Conservation (phyloP, 2,329 filamentous ascomycete genomes). For the Talaromyces sp. region DNA sequence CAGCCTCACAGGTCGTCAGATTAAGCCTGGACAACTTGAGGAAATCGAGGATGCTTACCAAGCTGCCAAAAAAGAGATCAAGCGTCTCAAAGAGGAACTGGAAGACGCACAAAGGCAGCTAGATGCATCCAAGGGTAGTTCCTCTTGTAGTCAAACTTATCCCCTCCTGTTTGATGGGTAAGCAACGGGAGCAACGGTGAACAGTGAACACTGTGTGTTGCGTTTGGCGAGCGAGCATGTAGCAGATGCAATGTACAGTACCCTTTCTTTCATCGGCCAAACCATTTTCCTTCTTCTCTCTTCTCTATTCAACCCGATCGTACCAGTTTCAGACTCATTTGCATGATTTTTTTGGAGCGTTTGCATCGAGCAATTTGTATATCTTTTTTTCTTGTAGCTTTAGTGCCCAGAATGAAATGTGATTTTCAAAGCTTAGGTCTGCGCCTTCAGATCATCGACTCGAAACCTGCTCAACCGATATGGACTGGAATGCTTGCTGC, state of each 20-base stretch:
- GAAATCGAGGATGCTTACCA: slow-evolving; percentile 1
- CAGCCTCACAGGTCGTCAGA: slow-evolving; percentile 7
- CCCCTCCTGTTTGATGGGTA: too few species aligned
- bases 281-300: too few species aligned
- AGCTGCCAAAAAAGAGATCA: background rate
- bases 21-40: slow-evolving; percentile 8
- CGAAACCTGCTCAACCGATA: background rate
- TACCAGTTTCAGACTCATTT: background rate
- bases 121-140: background rate
- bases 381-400: background rate
- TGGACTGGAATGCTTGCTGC: background rate
- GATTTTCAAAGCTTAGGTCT: background rate
- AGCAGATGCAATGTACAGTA: too few species aligned
- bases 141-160: too few species aligned
- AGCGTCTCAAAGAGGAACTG: background rate
- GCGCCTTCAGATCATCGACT: background rate
- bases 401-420: background rate
- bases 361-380: background rate
- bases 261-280: too few species aligned
- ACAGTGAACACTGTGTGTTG: too few species aligned
- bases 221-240: too few species aligned
- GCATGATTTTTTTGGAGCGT: background rate
- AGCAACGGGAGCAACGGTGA: too few species aligned
- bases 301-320: background rate
- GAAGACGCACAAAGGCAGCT: background rate